A percentile compares a stretch with the other conserved stretches of the same genome.
phyloP scores from a whole-genome alignment of 371 early-diverging fungal genomes.

The Dipsacomyces acuminosporus region DNA sequence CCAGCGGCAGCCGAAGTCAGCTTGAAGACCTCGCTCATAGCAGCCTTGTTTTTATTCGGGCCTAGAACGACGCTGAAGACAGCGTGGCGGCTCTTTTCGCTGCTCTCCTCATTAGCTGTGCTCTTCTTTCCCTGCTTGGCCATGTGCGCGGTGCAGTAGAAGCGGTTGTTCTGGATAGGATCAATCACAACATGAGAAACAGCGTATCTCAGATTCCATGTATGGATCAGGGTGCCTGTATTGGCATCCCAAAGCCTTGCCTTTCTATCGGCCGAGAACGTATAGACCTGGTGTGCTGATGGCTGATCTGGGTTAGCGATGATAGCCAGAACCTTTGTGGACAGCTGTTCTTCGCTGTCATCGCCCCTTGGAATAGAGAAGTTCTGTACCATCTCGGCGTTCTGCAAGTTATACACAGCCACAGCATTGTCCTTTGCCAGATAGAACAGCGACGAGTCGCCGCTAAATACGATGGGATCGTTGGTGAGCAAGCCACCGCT shows the following conservation, averaged over 20 bases:
- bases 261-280: conserved; percentile 29
- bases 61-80: conserved; percentile 14
- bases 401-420: conserved; percentile 39
- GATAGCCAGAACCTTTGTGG: conserved; percentile 12
- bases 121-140: neutral
- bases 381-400: conserved; percentile 42
- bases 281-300: conserved; percentile 15
- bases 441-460: conserved; percentile 37
- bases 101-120: neutral
- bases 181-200: conserved; percentile 19
- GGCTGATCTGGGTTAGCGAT: conserved; percentile 6
- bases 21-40: conserved; percentile 11
- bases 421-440: conserved; percentile 38
- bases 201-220: conserved; percentile 17
- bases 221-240: conserved; percentile 14
- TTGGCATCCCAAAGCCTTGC: conserved; percentile 38
- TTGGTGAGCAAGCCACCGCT: conserved; percentile 36
- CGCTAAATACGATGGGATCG: conserved; percentile 35
- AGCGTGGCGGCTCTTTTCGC: conserved; percentile 11
- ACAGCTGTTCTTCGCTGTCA: conserved; percentile 1
- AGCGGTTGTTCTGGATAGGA: conserved; percentile 9
- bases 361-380: conserved; percentile 8
- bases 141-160: conserved; percentile 23
- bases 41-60: neutral
- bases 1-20: conserved; percentile 8